Base-by-base conservation (phyloP, 2,329 filamentous ascomycete species). In the Spiromastix sp. region DNA sequence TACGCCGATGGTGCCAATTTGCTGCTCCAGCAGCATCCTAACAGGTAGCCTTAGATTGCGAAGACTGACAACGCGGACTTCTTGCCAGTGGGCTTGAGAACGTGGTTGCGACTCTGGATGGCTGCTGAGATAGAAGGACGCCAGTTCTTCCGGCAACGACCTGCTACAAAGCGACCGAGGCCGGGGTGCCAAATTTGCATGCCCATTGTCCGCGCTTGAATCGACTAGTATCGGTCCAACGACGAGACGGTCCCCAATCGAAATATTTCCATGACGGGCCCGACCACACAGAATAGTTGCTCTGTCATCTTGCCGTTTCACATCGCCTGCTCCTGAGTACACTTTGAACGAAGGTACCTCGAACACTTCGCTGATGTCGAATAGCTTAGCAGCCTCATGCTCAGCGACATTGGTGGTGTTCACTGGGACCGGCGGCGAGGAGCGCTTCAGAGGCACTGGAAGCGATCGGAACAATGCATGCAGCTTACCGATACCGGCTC, bases 351-450 rank as follows among this genome's bases (percentile, higher is more conserved):
- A 71, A 1, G 80, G 74, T 10, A 87, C 72, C 39, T 74, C 82
- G 56, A 93, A 96, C 1, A 86, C 77, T 47, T 95, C 89, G 52
- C 96, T 89, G 16, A 96, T 74, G 51, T 95, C 83, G 50, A 96
- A 96, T 2, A 95, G 62, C 21, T 73, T 73, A 4, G 66, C 64
- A 2, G 77, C 73, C 37, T 74, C 70, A 39, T 77, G 68, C 1
- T 46, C 35, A 2, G 37, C 29, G 9, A 36, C 31, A n/a, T 41
- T 47, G 33, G 22, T 50, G 17, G 19, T 11, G 15, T 19, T 36
- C 12, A 36, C 30, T 3, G 36, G 42, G 12, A 51, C 37, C n/a
- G 33, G 42, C 36, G 48, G 49, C 18, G 49, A 45, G 6, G 38
- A 32, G 5, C 71, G 70, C 1, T 57, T 48, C 2, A 68, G 61